These are phyloP conservation scores for Penicillium lagena DNA, from an alignment of 495 filamentous ascomycete genomes.

Conservation along the genomic window DNA sequence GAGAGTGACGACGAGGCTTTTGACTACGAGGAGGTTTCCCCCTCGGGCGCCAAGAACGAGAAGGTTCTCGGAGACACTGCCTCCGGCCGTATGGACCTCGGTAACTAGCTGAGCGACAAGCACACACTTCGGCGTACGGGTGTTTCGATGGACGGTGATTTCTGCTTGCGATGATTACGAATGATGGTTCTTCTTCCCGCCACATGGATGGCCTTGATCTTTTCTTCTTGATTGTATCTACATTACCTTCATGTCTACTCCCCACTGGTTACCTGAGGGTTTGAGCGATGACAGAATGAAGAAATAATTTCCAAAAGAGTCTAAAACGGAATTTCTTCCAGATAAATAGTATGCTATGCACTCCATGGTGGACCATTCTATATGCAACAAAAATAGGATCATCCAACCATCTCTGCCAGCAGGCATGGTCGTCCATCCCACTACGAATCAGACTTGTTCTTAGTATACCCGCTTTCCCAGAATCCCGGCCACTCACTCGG, in stretches of 20 bases:
- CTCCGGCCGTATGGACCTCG: constrained; percentile 39
- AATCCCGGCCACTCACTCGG: no score
- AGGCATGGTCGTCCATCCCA: no score
- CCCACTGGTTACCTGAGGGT: background rate
- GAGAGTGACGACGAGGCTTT: constrained; percentile 45
- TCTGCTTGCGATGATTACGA: constrained; percentile 8
- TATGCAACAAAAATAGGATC: background rate
- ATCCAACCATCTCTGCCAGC: no score
- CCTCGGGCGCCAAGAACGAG: constrained; percentile 19
- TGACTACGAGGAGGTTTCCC: constrained; percentile 34
- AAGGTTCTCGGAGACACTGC: constrained; percentile 32
- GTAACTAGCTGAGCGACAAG: constrained; percentile 16
- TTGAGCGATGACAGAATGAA: constrained; percentile 8
- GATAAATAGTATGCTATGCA: background rate
- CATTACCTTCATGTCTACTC: constrained; percentile 5
- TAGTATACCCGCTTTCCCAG: no score
- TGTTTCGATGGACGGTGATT: constrained; percentile 1
- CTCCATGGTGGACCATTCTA: background rate
- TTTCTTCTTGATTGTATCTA: constrained; percentile 20
- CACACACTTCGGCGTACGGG: constrained; percentile 26
- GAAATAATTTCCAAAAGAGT: constrained; percentile 1
- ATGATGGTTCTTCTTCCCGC: constrained; percentile 12
- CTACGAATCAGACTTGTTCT: no score
- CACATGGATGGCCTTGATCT: constrained; percentile 5
- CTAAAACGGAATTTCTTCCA: background rate